These are phyloP conservation scores for Thuja plicata DNA, from an alignment of 83 land plant species.

Conservation along the genomic window DNA sequence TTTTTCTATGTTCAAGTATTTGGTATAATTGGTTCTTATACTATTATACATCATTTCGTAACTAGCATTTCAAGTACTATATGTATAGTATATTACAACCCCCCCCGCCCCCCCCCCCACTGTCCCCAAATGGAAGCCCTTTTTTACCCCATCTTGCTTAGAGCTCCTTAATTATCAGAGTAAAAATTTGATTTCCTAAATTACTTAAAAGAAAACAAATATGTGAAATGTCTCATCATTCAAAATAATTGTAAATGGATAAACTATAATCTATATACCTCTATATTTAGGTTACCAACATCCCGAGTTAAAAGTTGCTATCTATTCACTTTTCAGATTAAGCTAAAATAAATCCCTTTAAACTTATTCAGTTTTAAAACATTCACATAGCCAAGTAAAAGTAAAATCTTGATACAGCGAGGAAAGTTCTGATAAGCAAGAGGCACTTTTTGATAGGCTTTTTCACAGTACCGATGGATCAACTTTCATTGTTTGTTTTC, in stretches of 20 bases:
- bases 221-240: background rate
- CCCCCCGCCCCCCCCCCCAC: too few species aligned
- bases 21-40: too few species aligned
- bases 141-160: too few species aligned
- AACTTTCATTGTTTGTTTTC: background rate
- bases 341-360: background rate
- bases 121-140: too few species aligned
- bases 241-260: background rate
- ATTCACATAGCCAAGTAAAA: background rate
- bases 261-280: too few species aligned
- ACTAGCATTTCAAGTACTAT: too few species aligned
- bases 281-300: background rate
- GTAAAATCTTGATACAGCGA: background rate
- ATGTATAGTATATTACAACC: too few species aligned
- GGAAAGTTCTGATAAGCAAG: background rate
- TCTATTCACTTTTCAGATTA: background rate
- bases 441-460: background rate
- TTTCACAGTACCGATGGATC: background rate
- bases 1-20: too few species aligned
- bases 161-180: background rate
- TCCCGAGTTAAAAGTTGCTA: background rate
- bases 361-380: too few species aligned
- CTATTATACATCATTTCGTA: too few species aligned
- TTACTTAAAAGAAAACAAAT: background rate
- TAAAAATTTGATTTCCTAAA: too few species aligned